Evolutionary conservation across 495 filamentous ascomycete species (phyloP).

Genomic region (Cercophora samala): DNA sequence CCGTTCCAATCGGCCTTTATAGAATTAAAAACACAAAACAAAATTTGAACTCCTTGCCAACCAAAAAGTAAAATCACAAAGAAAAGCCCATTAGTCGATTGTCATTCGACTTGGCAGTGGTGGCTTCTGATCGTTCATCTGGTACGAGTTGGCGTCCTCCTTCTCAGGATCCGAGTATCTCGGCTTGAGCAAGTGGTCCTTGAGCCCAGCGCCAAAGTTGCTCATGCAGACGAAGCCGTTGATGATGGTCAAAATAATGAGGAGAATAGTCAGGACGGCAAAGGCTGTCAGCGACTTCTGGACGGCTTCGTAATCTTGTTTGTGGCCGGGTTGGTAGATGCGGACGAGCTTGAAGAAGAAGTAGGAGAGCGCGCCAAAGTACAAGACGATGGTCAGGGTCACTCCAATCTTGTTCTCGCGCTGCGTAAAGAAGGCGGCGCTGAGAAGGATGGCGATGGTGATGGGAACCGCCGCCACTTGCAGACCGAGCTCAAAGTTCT

Average conservation of each 20-base stretch:
- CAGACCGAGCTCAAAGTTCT: conserved; percentile 72
- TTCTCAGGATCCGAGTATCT: conserved; percentile 67
- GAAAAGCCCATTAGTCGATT: conserved; percentile 61
- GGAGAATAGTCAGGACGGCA: conserved; percentile 82
- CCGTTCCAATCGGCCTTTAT: not conserved
- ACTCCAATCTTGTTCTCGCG: conserved; percentile 79
- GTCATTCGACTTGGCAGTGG: conserved; percentile 75
- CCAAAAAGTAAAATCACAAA: not conserved
- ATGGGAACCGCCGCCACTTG: conserved; percentile 86
- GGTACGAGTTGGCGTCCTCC: conserved; percentile 66
- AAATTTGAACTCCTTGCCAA: not conserved
- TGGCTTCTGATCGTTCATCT: conserved; percentile 55
- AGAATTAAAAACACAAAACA: not conserved
- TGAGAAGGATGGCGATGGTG: conserved; percentile 80
- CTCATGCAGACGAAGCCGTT: conserved; percentile 80
- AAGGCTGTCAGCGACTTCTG: conserved; percentile 83
- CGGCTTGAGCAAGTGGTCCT: conserved; percentile 72
- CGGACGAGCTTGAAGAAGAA: conserved; percentile 97
- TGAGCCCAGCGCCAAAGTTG: conserved; percentile 90
- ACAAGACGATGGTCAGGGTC: conserved; percentile 72
- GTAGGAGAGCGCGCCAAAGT: conserved; percentile 87
- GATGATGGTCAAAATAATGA: conserved; percentile 85
- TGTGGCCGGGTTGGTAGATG: conserved; percentile 70
- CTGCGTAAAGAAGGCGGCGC: conserved; percentile 79
- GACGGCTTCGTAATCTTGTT: conserved; percentile 63